Evolutionary conservation across 345 rosid genomes (phyloP).

Genomic region (Acer campestre): DNA sequence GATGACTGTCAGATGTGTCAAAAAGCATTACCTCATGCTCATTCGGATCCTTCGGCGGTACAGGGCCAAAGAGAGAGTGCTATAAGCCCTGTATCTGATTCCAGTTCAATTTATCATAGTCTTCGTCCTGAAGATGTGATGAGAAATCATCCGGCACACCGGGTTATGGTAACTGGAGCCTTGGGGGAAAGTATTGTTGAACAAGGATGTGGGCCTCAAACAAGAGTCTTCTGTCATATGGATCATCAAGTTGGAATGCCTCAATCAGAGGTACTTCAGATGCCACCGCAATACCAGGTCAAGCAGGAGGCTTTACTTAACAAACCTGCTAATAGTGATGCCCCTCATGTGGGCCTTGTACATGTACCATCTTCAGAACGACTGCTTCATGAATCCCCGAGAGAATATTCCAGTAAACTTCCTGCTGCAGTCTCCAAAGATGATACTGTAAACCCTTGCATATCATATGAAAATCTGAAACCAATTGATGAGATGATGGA

Average conservation of each 20-base stretch:
- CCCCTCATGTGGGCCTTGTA: constrained; percentile 26
- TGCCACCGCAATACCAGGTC: constrained; percentile 29
- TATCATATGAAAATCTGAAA: constrained; percentile 31
- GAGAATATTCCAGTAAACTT: constrained; percentile 33
- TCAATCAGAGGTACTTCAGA: constrained; percentile 26
- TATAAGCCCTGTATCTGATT: constrained; percentile 27
- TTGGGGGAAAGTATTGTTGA: constrained; percentile 41
- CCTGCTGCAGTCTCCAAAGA: constrained; percentile 32
- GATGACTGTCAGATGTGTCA: constrained; percentile 68
- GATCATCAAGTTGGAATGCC: constrained; percentile 38
- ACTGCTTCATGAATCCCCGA: constrained; percentile 33
- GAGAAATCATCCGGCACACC: constrained; percentile 29
- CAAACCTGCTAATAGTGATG: constrained; percentile 27
- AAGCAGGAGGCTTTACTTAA: constrained; percentile 36
- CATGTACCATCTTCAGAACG: constrained; percentile 39
- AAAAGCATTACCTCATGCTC: constrained; percentile 69
- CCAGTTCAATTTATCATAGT: constrained; percentile 48
- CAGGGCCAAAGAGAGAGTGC: constrained; percentile 37
- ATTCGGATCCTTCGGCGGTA: constrained; percentile 54
- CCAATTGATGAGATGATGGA: constrained; percentile 48
- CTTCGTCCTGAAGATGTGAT: constrained; percentile 40
- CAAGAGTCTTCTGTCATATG: constrained; percentile 26
- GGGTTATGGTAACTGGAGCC: constrained; percentile 34
- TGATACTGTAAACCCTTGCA: constrained; percentile 28
- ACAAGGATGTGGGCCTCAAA: constrained; percentile 36